Base-by-base conservation (phyloP, 352 stramenopile species). In the Phytophthora colocasiae region DNA sequence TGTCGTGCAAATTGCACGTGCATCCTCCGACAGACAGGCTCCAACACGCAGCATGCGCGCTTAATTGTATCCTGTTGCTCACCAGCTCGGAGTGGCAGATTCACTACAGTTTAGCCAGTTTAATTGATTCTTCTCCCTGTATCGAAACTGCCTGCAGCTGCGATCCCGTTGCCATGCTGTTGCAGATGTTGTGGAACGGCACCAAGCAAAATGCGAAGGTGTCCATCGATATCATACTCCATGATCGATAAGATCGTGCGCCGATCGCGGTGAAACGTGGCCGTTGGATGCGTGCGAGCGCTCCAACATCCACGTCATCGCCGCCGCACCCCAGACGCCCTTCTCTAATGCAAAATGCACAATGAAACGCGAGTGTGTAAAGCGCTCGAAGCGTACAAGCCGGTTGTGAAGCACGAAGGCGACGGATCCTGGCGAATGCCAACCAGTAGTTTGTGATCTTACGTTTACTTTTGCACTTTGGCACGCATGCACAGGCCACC, bases 221-320 rank as follows among this genome's bases (percentile, higher is more conserved):
- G 9, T 14, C 9, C 8, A 36, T 36, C 8, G 31, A 34, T 36
- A 36, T 36, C 31, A 36, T 36, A 12, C 31, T 36, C 31, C 31
- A 36, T 36, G 31, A 36, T 8, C 43, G 45, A 51, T 52, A 52
- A 52, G 46, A 52, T 40, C 39, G 47, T 32, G 31, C 39, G 29
- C 6, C 29, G 6, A 8, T 8, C 31, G 6, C 19, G 19, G 19
- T 19, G 19, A 19, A 19, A 19, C 31, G 8, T 34, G 31, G 31
- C 31, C 31, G 31, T 11, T 36, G 31, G 31, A 36, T 49, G 43
- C 40, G 26, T 62, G 19, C 4, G 34, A 32, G 29, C 14, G 17
- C 19, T 51, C 27, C 11, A 8, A 45, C 54, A 62, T 62, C 54
- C 29, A 62, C 29, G 54, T 61, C 29, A 46, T 61, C 43, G 54